Percentiles rank a stretch among this genome's conserved stretches.
These are phyloP conservation scores for Nemania serpens DNA, from an alignment of 2,329 filamentous ascomycete species.

Conservation along the genomic window DNA sequence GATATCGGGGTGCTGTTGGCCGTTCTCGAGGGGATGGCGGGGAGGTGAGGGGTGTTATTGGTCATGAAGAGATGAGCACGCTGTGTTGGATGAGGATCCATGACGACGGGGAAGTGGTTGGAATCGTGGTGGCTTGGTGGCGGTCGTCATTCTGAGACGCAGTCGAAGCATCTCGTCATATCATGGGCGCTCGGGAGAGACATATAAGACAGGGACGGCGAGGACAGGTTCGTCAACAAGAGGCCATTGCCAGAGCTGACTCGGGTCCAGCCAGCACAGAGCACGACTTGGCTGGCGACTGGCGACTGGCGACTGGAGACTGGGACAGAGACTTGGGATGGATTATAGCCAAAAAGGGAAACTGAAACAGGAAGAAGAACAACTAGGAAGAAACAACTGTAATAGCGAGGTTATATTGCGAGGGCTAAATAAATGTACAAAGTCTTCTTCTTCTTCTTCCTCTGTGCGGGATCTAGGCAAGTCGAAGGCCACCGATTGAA, in stretches of 20 bases:
- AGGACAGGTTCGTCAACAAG: slow-evolving; percentile 2
- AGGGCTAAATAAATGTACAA: slow-evolving; percentile 4
- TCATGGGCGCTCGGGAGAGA: slow-evolving; percentile 20
- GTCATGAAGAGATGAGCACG: slow-evolving; percentile 44
- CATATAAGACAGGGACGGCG: neutral
- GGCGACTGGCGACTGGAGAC: too few species aligned
- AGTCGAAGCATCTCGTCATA: slow-evolving; percentile 39
- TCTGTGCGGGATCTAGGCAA: neutral
- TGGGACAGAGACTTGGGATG: too few species aligned
- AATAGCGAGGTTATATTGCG: slow-evolving; percentile 2
- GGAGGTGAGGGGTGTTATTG: slow-evolving; percentile 43
- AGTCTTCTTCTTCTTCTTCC: neutral
- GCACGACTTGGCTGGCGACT: neutral
- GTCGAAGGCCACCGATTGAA: too few species aligned
- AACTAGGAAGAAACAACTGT: too few species aligned
- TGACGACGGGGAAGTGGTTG: slow-evolving; percentile 35
- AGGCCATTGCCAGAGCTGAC: slow-evolving; percentile 17
- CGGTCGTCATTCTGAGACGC: slow-evolving; percentile 40
- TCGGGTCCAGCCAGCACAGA: too few species aligned
- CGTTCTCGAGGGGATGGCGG: slow-evolving; percentile 52
- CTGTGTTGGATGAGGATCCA: slow-evolving; percentile 42
- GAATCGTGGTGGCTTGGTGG: slow-evolving; percentile 31
- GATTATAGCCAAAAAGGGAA: neutral
- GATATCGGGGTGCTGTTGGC: slow-evolving; percentile 63
- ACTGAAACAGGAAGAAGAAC: neutral